phyloP scores from a whole-genome alignment of 768 basidiomycete genomes.

The Dacryopinax primogenitus region DNA sequence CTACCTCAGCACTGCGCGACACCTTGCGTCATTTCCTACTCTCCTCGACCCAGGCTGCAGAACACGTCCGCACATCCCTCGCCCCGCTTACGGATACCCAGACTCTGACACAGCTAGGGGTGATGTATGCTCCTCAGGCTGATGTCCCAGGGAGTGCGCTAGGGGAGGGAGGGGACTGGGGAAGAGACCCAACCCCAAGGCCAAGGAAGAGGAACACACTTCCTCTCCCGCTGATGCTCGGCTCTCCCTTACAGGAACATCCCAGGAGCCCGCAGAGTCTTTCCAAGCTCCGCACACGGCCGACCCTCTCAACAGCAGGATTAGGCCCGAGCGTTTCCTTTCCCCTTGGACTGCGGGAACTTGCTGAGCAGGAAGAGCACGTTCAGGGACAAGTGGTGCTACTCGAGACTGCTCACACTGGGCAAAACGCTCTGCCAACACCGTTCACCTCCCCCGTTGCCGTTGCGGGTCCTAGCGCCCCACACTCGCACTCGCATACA shows the following conservation, averaged over 20 bases:
- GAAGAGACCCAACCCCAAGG: no score
- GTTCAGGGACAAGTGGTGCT: neutral
- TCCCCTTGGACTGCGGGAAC: neutral
- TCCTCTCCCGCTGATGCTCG: neutral
- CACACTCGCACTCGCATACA: neutral
- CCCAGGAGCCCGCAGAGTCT: neutral
- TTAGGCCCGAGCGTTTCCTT: neutral
- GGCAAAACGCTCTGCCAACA: no score
- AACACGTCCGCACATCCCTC: constrained; percentile 66
- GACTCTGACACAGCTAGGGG: constrained; percentile 62
- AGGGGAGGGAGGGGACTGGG: no score
- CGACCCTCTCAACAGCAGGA: neutral
- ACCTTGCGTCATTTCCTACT: neutral
- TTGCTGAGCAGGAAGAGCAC: neutral
- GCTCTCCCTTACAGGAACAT: neutral
- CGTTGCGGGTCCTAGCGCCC: neutral
- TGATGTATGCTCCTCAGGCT: constrained; percentile 86
- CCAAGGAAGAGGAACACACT: neutral
- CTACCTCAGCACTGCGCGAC: neutral
- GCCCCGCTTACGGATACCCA: constrained; percentile 59
- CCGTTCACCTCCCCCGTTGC: neutral
- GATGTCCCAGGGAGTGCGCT: no score
- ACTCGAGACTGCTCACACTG: no score
- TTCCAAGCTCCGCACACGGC: neutral
- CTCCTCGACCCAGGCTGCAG: constrained; percentile 25